phyloP scores from a whole-genome alignment of 352 stramenopile genomes.

The Phytophthora tentaculata region DNA sequence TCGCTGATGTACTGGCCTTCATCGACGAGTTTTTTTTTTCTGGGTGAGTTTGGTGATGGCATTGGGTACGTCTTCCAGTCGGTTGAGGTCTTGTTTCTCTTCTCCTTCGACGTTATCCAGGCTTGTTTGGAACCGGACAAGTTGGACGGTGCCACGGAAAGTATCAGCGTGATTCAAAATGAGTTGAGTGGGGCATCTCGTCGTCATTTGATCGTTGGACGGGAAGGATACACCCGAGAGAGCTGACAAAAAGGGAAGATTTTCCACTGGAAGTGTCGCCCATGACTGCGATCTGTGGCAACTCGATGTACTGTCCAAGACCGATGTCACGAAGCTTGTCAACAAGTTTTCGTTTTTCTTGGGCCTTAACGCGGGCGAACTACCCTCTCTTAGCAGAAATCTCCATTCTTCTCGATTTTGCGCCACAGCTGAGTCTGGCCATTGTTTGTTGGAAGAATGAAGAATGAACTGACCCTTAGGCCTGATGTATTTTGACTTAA shows the following conservation, averaged over 20 bases:
- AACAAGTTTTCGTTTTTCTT: slow-evolving; percentile 50
- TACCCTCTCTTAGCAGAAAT: slow-evolving; percentile 4
- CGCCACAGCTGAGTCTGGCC: too few relatives aligned
- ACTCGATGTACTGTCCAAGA: slow-evolving; percentile 73
- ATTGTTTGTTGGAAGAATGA: too few relatives aligned
- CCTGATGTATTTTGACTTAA: too few relatives aligned
- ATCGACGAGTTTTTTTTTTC: slow-evolving; percentile 71
- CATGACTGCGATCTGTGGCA: slow-evolving; percentile 93
- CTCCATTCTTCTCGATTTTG: too few relatives aligned
- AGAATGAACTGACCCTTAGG: too few relatives aligned
- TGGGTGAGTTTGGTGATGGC: slow-evolving; percentile 41
- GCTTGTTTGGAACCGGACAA: slow-evolving; percentile 59
- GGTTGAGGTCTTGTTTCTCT: slow-evolving; percentile 19
- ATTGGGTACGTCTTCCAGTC: slow-evolving; percentile 32
- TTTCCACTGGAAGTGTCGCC: slow-evolving; percentile 91
- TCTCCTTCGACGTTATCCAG: slow-evolving; percentile 17
- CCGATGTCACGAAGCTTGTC: slow-evolving; percentile 63
- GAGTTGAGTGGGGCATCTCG: slow-evolving; percentile 79
- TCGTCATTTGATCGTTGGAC: slow-evolving; percentile 76
- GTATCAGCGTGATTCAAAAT: slow-evolving; percentile 53
- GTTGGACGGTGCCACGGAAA: slow-evolving; percentile 60
- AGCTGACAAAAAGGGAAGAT: slow-evolving; percentile 83
- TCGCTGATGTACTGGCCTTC: slow-evolving; percentile 77
- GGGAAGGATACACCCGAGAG: slow-evolving; percentile 85
- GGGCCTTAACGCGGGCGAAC: slow-evolving; percentile 20